Percentiles rank a stretch among this genome's conserved stretches.
Conservation (phyloP, 306 rosid genomes). For the Pterocarpus macrocarpus region DNA sequence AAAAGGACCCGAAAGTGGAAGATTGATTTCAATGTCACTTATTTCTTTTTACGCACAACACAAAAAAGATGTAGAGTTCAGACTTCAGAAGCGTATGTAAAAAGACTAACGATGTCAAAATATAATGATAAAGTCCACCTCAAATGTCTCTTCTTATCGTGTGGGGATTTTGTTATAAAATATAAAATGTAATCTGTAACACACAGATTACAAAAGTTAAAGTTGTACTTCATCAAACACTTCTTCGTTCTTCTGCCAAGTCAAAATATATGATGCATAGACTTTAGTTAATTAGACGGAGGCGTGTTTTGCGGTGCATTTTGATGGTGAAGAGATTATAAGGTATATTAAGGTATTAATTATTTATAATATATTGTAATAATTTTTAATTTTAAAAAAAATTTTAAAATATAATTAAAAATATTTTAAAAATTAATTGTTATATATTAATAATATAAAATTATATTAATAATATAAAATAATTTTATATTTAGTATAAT, state of each 20-base stretch:
- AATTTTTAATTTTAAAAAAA: too few species aligned
- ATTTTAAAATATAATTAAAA: too few species aligned
- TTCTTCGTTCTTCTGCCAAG: neutral
- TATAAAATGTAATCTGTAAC: neutral
- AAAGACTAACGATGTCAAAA: neutral
- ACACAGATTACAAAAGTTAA: neutral
- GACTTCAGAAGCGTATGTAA: neutral
- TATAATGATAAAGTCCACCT: neutral
- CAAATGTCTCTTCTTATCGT: neutral
- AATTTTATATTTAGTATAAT: too few species aligned
- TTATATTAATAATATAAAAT: too few species aligned
- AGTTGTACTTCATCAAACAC: too few species aligned
- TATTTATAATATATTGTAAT: too few species aligned
- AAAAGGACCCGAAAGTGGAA: neutral
- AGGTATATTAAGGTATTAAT: too few species aligned
- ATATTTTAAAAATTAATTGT: too few species aligned
- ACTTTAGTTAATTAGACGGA: neutral
- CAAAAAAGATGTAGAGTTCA: neutral
- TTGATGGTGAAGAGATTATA: too few species aligned
- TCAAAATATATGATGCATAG: neutral
- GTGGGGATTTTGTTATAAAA: neutral
- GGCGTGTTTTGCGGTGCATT: too few species aligned
- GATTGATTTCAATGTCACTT: neutral
- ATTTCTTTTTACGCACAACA: neutral
- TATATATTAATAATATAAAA: too few species aligned